Conservation (phyloP, 352 stramenopile genomes). For the Globisporangium acanthophoron region DNA sequence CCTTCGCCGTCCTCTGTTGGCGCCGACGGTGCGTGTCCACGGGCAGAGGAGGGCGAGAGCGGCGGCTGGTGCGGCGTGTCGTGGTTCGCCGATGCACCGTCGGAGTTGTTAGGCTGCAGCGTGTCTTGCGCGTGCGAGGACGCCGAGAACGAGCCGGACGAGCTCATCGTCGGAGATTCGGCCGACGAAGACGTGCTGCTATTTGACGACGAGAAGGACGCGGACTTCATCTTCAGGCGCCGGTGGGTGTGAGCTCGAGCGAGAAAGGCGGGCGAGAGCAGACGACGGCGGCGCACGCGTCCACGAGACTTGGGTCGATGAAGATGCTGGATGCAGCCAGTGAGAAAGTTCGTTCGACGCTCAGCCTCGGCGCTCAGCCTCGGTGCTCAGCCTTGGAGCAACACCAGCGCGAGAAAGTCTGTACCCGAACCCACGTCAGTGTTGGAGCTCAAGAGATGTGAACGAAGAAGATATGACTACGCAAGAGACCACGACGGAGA, state of each 20-base stretch:
- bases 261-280: neutral
- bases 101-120: neutral
- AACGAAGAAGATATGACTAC: neutral
- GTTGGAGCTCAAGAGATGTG: neutral
- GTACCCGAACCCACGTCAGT: too few species aligned
- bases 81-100: neutral
- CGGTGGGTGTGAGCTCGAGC: neutral
- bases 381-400: too few species aligned
- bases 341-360: neutral
- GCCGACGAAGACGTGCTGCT: conserved; percentile 8
- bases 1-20: neutral
- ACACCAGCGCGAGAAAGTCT: neutral
- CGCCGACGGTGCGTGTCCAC: neutral
- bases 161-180: conserved; percentile 10
- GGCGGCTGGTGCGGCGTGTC: neutral
- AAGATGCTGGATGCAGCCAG: neutral
- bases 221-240: conserved; percentile 8
- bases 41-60: neutral
- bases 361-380: neutral
- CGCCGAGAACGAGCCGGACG: conserved; percentile 7
- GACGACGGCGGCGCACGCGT: neutral
- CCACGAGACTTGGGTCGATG: neutral
- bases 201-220: conserved; percentile 11
- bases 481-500: neutral
- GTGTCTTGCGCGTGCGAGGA: neutral